A percentile compares a stretch with the other conserved stretches of the same genome.
Conservation (phyloP, 768 basidiomycete species). For the Boletus patriciae region DNA sequence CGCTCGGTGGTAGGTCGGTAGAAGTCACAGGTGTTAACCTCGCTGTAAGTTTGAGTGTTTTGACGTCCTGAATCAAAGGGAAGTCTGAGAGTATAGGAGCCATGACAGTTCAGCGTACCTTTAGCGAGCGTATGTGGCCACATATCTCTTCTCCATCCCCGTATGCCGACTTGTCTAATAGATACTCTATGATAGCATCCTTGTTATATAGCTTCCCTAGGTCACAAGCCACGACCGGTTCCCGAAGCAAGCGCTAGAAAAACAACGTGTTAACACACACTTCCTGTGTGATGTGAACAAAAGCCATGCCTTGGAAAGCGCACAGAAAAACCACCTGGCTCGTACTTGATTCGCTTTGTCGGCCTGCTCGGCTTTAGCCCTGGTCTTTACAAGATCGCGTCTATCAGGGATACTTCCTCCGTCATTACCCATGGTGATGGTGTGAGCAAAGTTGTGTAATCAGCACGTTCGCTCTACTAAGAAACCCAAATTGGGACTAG, state of each 20-base stretch:
- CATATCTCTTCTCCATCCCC: conserved; percentile 93
- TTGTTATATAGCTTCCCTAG: conserved; percentile 97
- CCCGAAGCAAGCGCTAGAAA: conserved; percentile 74
- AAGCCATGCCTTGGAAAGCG: conserved; percentile 79
- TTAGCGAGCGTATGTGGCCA: conserved; percentile 85
- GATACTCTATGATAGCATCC: conserved; percentile 87
- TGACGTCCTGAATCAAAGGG: conserved; percentile 65
- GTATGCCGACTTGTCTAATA: conserved; percentile 78
- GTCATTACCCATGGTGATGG: conserved; percentile 73
- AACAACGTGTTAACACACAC: background rate
- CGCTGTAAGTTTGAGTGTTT: conserved; percentile 74
- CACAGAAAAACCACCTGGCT: conserved; percentile 91
- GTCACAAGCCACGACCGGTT: conserved; percentile 88
- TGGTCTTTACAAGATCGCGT: conserved; percentile 72
- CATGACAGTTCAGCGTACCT: conserved; percentile 53
- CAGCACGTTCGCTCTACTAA: conserved; percentile 2
- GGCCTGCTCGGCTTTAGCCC: conserved; percentile 80
- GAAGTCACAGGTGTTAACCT: conserved; percentile 53
- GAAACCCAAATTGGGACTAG: background rate
- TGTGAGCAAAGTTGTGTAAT: background rate
- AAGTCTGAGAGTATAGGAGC: background rate
- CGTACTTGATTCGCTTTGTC: conserved; percentile 89
- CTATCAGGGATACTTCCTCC: conserved; percentile 87
- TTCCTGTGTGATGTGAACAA: background rate
- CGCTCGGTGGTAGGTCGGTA: conserved; percentile 41